phyloP scores from a whole-genome alignment of 352 stramenopile species.

The Phytopythium mirpurense region DNA sequence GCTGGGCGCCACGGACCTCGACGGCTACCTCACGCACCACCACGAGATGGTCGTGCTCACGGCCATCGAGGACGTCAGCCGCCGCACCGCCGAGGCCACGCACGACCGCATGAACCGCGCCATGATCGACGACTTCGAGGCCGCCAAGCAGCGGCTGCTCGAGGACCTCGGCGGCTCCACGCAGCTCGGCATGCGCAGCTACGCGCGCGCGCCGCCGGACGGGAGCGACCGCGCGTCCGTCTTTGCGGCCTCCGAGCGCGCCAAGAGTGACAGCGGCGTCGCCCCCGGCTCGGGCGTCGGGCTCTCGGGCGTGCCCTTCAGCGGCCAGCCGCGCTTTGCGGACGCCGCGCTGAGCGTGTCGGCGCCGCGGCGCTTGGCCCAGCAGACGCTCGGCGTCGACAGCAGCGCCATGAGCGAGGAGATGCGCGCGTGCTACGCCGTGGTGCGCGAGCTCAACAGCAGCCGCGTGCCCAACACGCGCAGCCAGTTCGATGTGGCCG shows the following conservation, averaged over 20 bases:
- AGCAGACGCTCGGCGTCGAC: constrained; percentile 32
- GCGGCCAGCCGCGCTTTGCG: constrained; percentile 44
- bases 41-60: constrained; percentile 91
- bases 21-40: constrained; percentile 86
- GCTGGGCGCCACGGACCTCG: constrained; percentile 81
- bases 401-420: constrained; percentile 75
- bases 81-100: constrained; percentile 68
- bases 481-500: constrained; percentile 66
- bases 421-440: constrained; percentile 77
- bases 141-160: constrained; percentile 66
- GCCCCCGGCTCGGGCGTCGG: constrained; percentile 29
- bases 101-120: constrained; percentile 83
- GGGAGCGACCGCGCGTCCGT: constrained; percentile 33
- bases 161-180: constrained; percentile 65
- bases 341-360: constrained; percentile 22
- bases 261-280: constrained; percentile 26
- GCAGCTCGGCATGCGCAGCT: constrained; percentile 64
- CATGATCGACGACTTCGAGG: constrained; percentile 85
- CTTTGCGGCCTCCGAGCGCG: constrained; percentile 33
- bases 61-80: constrained; percentile 85
- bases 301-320: constrained; percentile 43
- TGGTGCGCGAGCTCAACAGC: constrained; percentile 68
- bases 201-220: constrained; percentile 49
- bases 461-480: constrained; percentile 62
- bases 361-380: constrained; percentile 53